Conservation (phyloP, 2,329 filamentous ascomycete species). For the Talaromyces marneffei region DNA sequence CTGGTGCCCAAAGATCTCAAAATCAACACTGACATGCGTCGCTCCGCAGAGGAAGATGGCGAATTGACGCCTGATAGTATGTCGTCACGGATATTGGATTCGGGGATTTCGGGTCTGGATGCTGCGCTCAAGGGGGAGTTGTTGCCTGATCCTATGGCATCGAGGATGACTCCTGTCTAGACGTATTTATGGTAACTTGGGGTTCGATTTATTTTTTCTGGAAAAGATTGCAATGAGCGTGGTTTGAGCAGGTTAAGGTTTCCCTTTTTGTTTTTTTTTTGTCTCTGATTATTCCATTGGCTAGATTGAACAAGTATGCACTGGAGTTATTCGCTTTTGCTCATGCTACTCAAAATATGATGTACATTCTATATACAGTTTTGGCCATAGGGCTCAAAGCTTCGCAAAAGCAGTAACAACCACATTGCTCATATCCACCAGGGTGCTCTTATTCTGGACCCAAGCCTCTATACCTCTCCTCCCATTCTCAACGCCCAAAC, state of each 20-base stretch:
- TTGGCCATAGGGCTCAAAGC: slow-evolving; percentile 38
- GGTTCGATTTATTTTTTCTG: background rate
- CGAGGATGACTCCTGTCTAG: slow-evolving; percentile 26
- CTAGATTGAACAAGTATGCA: background rate
- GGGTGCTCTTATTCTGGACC: slow-evolving; percentile 79
- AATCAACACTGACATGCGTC: slow-evolving; percentile 40
- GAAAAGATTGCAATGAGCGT: slow-evolving; percentile 3
- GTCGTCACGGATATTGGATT: slow-evolving; percentile 44
- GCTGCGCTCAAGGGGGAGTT: slow-evolving; percentile 37
- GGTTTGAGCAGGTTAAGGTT: slow-evolving; percentile 9
- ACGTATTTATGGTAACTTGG: background rate
- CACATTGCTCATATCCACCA: slow-evolving; percentile 71
- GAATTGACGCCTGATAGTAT: slow-evolving; percentile 46
- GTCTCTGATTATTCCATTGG: slow-evolving; percentile 10
- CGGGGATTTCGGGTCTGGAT: slow-evolving; percentile 39
- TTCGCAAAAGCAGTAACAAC: slow-evolving; percentile 71
- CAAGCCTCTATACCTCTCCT: slow-evolving; percentile 72
- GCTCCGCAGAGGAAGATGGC: slow-evolving; percentile 32
- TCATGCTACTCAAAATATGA: background rate
- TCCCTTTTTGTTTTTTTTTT: slow-evolving; percentile 6
- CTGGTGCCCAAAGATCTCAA: slow-evolving; percentile 35
- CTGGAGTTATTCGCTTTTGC: slow-evolving; percentile 1
- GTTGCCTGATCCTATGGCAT: slow-evolving; percentile 40
- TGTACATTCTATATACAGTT: background rate
- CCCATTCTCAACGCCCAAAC: slow-evolving; percentile 82